These are phyloP conservation scores for Suhomyces wounanorum DNA, from an alignment of 1,139 yeast species.

Conservation along the genomic window DNA sequence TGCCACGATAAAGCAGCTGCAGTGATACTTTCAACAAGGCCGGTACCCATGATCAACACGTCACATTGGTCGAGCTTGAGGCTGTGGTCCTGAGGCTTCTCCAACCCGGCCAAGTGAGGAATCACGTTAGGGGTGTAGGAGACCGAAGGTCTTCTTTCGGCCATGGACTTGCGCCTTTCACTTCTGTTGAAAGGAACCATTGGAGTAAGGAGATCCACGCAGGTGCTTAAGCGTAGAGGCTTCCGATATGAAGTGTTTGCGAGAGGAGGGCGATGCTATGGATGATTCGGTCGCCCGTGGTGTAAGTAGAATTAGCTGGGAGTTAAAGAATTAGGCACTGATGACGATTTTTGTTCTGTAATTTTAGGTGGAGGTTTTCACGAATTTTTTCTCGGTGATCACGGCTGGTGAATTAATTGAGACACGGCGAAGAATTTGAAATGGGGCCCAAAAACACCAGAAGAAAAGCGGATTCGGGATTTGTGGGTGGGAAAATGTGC, in stretches of 20 bases:
- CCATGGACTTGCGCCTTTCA: slow-evolving; percentile 69
- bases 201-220: slow-evolving; percentile 8
- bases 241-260: neutral
- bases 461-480: neutral
- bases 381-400: neutral
- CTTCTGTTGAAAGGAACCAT: slow-evolving; percentile 21
- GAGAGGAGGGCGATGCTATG: neutral
- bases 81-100: slow-evolving; percentile 56
- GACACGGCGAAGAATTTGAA: neutral
- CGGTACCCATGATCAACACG: slow-evolving; percentile 90
- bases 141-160: slow-evolving; percentile 69
- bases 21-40: slow-evolving; percentile 80
- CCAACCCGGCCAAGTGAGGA: slow-evolving; percentile 80
- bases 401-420: neutral
- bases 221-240: neutral
- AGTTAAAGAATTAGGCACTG: neutral
- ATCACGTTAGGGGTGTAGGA: slow-evolving; percentile 56
- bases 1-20: slow-evolving; percentile 98
- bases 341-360: neutral
- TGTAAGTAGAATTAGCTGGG: neutral
- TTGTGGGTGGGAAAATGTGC: neutral
- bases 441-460: neutral
- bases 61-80: slow-evolving; percentile 70
- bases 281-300: neutral
- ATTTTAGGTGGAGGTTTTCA: neutral